phyloP scores from a whole-genome alignment of 164 flowering plant species.

The Stephania cephalantha region DNA sequence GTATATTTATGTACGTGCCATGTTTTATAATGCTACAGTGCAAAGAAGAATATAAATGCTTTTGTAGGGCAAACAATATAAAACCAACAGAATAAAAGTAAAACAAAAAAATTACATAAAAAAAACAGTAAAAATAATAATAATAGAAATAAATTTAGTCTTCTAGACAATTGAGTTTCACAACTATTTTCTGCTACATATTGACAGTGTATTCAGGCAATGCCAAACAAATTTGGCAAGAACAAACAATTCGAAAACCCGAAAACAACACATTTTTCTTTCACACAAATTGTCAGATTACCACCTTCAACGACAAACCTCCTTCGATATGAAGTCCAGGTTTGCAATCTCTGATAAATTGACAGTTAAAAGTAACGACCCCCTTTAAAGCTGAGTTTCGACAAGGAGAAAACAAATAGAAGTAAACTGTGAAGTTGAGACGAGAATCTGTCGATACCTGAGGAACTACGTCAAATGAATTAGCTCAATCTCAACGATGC shows the following conservation, averaged over 20 bases:
- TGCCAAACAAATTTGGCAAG: background rate
- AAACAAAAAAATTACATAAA: too few species aligned
- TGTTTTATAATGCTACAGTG: too few species aligned
- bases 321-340: background rate
- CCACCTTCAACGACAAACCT: background rate
- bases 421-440: background rate
- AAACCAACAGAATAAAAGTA: too few species aligned
- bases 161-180: too few species aligned
- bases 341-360: background rate
- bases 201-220: background rate
- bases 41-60: too few species aligned
- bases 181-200: background rate
- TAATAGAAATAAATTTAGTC: too few species aligned
- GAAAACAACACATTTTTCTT: background rate
- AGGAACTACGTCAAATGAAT: background rate
- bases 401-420: background rate
- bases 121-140: too few species aligned
- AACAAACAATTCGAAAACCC: background rate
- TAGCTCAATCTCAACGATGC: background rate
- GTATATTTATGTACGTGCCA: too few species aligned
- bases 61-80: too few species aligned
- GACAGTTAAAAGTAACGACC: background rate
- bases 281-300: background rate
- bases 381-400: background rate
- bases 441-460: background rate